Base-by-base conservation (phyloP, 768 basidiomycete genomes). In the Suillus brevipes region DNA sequence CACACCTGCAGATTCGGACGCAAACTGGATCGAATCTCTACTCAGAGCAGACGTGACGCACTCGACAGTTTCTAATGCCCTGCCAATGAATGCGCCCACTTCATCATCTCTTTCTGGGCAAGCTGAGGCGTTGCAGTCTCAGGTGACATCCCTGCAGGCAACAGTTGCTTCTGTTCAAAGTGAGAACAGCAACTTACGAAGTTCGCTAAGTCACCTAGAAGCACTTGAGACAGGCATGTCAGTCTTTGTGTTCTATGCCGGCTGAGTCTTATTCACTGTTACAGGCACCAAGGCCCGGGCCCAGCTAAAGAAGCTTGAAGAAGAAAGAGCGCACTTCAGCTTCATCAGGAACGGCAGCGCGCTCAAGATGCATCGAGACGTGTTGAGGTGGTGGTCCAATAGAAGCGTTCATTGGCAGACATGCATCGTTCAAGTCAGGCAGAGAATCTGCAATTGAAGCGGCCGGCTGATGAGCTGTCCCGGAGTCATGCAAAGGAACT, bases 21-120 rank as follows among this genome's bases (percentile, higher is more conserved):
- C 72, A 28, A 83, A 86, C 65, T 91, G 91, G 90, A 68, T 92
- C 53, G 79, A 85, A 47, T 85, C 87, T 28, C 79, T 91, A 60
- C 78, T 86, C 37, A 84, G 81, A 65, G 80, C 78, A 9, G 75
- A 77, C 25, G 72, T 72, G 31, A 65, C 71, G n/a, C 69, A 74
- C 25, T 68, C 67, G 43, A 69, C 62, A 18, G 77, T 75, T 49
- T 40, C 57, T 18, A 72, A 76, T 50, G 72, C 80, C 13, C 80
- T 81, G 65, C 77, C 79, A 49, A 72, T 73, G 65, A 70, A 71
- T 63, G 68, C 69, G 20, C 62, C 68, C 43, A 58, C 64, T 65
- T 67, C 70, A 67, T 63, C 72, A 28, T 58, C 72, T 38, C 69
- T 34, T 55, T 34, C 53, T 55, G 12, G 31, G 53, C 20, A 20